Evolutionary conservation across 495 filamentous ascomycete genomes (phyloP), one percentile per base, ranked within the genome.

Genomic region (Pseudevernia furfuracea): DNA sequence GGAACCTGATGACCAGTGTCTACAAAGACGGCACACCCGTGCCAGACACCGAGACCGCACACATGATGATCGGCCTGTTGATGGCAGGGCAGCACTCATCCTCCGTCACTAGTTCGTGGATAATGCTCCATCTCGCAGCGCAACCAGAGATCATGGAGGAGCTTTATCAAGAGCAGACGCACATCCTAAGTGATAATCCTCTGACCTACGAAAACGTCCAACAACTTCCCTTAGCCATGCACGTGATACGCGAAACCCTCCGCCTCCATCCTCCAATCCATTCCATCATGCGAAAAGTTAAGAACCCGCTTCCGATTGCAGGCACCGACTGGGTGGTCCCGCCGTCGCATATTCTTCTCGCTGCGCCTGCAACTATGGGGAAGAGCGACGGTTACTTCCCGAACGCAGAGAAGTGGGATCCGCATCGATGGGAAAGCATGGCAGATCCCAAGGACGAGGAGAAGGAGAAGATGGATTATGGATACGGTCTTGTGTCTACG

Each of bases 71-170:
- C 70, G 89, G 89, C 0, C 82, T 95, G 21, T 79, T 95, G 19
- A 93, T 93, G 90, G 90, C 89, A 41, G 90, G 90, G 61, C 90
- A 95, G 71, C 90, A 95, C 78, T 92, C 89, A 3, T 92, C 89
- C 2, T 90, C 90, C 49, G 88, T 89, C 7, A 90, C 89, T 43
- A 87, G 83, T 71, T 79, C 87, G 25, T 95, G 89, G 89, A 90
- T 91, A 69, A 84, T 93, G 79, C 80, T 92, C 12, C 87, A 87
- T 46, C 84, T 93, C 6, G 89, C 90, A 43, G 83, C 84, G 10
- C 75, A 86, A 32, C 90, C 90, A 12, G 79, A 86, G 37, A 80
- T 92, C 60, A 81, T 87, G 70, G 87, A 92, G 69, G 83, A 88
- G 60, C 80, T 95, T 36, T 91, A 89, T 72, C 77, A 85, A 67